Evolutionary conservation across 2,329 filamentous ascomycete genomes (phyloP), one percentile per base, ranked within the genome.

Genomic region (Pseudogymnoascus sp.): DNA sequence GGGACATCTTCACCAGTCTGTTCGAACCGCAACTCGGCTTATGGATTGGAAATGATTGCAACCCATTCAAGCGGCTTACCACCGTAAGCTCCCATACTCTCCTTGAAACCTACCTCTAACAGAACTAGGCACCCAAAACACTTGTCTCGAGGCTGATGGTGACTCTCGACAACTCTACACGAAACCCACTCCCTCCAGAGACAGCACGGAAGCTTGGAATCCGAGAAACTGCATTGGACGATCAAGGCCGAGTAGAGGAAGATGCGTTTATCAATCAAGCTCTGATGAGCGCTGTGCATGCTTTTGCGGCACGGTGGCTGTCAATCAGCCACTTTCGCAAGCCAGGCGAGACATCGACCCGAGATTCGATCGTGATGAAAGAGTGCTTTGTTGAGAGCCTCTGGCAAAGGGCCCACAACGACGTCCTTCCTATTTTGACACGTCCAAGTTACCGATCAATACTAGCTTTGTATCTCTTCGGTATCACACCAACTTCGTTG

Each of bases 31-130:
- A 60, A 60, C 26, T 31, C 35, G 53, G 53, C 35, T 31, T 60
- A 31, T 60, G 53, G 53, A 60, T 60, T 60, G 53, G 53, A 28
- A 60, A 28, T 60, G 53, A 60, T 31, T 60, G 53, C 26, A 31
- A 35, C 26, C 53, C 53, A n/a, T 23, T 60, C 53, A 60, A 60
- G 33, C 53, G 35, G 19, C 28, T 35, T 60, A 31, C 35, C 15
- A 60, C 53, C 19, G 53, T 60, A 60, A 19, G 53, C 3, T 60
- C 9, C 35, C 26, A n/a, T 28, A 31, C n/a, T 60, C 9, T 35
- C 17, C 53, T 60, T 15, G n/a, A 28, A 35, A 28, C 17, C 19
- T 60, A 31, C 26, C 35, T 31, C 26, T 31, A 5, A 23, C 26
- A 19, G 53, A 21, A 31, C 9, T 60, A 60, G 53, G 53, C 26